Base-by-base conservation (phyloP, 2,329 filamentous ascomycete genomes). In the Simplicillium aogashimaense region DNA sequence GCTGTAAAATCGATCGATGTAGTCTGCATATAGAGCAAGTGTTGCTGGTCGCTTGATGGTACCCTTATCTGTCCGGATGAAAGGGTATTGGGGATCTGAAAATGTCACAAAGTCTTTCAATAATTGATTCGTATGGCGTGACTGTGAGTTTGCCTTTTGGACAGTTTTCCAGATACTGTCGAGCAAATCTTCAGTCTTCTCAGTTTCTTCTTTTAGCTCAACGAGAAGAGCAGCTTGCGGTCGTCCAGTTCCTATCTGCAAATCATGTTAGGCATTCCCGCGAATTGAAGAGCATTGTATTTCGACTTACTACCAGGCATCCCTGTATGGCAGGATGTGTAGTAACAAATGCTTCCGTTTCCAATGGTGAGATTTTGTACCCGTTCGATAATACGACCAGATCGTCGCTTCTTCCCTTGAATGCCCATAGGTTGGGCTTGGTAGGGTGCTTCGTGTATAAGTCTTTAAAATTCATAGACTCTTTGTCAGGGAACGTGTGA, bases 1-100 rank as follows among this genome's bases (percentile, higher is more conserved):
- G 14, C 37, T 42, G 45, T 73, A 74, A 4, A 73, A 53, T 1
- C 56, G 54, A 4, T 72, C 63, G 32, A 74, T 72, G 41, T 72
- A 69, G 2, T 60, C 47, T 2, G 50, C 50, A 37, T 70, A 74
- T 2, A 64, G 50, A 2, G 50, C 44, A 7, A 62, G 41, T 2
- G 68, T 67, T 0, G 57, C 54, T 1, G 53, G 54, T 3, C 67
- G 59, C 49, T 66, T 64, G 4, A 69, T 56, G 0, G 59, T 67
- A 1, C 65, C 63, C 48, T 74, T 72, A 12, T 64, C 60, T 0
- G 69, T 67, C 13, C 54, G 58, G 3, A 60, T 47, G 37, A 73
- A 69, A 0, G 65, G 64, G 49, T 68, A 66, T 3, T 57, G 53
- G 11, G 54, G 55, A 10, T 60, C 55, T 0, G 66, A 53, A 37